Conservation (phyloP, 2,329 filamentous ascomycete species). For the Bisporella sp. region DNA sequence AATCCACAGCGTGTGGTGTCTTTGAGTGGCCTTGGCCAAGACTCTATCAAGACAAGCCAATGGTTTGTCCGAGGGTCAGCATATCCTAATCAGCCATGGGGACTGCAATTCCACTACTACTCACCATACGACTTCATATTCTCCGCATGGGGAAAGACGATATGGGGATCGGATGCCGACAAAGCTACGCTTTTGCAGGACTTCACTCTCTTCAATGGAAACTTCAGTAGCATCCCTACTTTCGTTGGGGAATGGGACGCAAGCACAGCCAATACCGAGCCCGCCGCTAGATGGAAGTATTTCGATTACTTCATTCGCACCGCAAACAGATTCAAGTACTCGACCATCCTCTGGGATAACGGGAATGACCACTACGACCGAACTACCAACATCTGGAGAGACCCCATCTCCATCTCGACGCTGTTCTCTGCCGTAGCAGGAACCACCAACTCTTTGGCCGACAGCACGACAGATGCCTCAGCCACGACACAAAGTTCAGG, state of each 20-base stretch:
- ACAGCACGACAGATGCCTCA: constrained; percentile 41
- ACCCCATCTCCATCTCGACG: constrained; percentile 41
- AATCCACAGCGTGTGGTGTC: constrained; percentile 49
- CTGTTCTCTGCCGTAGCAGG: constrained; percentile 37
- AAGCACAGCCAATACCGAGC: constrained; percentile 40
- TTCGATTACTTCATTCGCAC: constrained; percentile 45
- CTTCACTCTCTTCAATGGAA: constrained; percentile 42
- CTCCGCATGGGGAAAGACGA: constrained; percentile 50
- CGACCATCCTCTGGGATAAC: constrained; percentile 53
- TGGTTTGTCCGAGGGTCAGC: constrained; percentile 36
- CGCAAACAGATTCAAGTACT: constrained; percentile 41
- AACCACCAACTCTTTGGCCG: constrained; percentile 41
- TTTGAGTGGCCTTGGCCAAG: constrained; percentile 44
- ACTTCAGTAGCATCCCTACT: constrained; percentile 48
- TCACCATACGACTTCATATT: constrained; percentile 45
- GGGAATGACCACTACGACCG: constrained; percentile 49
- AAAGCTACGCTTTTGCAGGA: constrained; percentile 42
- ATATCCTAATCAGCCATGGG: constrained; percentile 46
- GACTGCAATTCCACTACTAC: constrained; percentile 57
- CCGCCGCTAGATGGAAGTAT: constrained; percentile 50
- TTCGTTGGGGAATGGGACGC: constrained; percentile 53
- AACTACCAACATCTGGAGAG: constrained; percentile 40
- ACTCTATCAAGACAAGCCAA: constrained; percentile 38
- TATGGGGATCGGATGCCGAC: constrained; percentile 49
- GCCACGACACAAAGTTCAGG: constrained; percentile 40